Evolutionary conservation across 768 basidiomycete genomes (phyloP).

Genomic region (Boletus subcaerulescens): DNA sequence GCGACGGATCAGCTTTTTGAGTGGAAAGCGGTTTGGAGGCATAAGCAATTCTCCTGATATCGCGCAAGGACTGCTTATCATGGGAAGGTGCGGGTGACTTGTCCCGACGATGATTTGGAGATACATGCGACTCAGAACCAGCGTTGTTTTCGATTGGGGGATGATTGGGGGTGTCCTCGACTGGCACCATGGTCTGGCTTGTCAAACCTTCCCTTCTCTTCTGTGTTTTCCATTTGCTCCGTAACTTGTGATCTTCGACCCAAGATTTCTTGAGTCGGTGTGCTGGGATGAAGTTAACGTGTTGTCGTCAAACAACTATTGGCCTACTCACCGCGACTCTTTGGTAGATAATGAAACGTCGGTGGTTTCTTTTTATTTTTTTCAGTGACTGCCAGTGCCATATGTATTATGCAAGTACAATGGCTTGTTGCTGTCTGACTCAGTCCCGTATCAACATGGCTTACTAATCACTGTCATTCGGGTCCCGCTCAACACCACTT

Average conservation of each 20-base stretch:
- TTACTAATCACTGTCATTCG: conserved; percentile 24
- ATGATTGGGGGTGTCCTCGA: not conserved
- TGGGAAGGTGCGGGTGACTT: conserved; percentile 5
- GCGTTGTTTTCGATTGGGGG: not conserved
- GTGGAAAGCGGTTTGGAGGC: conserved; percentile 55
- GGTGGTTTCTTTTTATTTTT: conserved; percentile 53
- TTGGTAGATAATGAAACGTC: conserved; percentile 66
- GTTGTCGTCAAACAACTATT: not conserved
- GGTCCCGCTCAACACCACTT: conserved; percentile 9
- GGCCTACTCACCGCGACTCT: conserved; percentile 51
- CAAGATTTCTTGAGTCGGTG: conserved; percentile 79
- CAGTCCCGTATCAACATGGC: conserved; percentile 2
- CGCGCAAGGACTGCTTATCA: conserved; percentile 43
- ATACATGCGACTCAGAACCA: not conserved
- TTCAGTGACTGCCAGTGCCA: conserved; percentile 1
- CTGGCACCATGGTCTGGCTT: conserved; percentile 3
- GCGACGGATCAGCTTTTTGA: conserved; percentile 47
- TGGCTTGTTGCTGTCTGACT: not conserved
- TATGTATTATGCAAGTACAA: too few relatives aligned
- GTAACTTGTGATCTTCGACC: conserved; percentile 74
- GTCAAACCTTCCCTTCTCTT: conserved; percentile 50
- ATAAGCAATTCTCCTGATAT: conserved; percentile 63
- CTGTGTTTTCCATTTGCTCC: conserved; percentile 73
- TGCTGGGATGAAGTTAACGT: conserved; percentile 42
- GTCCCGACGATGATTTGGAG: conserved; percentile 1